Conservation (phyloP, 768 basidiomycete species). For the Phlegmacium glaucopus region DNA sequence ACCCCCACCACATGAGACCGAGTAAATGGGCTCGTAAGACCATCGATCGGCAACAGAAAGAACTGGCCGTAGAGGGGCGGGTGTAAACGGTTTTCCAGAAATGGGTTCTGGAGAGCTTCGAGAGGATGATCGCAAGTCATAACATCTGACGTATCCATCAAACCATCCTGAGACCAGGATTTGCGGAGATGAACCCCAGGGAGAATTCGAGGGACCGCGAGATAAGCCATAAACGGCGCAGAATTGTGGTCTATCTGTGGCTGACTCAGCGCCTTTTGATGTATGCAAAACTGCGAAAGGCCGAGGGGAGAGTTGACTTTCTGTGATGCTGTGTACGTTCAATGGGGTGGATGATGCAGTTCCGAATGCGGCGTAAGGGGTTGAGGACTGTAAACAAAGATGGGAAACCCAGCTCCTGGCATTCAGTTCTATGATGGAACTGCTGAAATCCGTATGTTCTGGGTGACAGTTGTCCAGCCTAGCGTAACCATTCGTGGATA, state of each 20-base stretch:
- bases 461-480: conserved; percentile 9
- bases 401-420: conserved; percentile 62
- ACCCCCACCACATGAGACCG: conserved; percentile 73
- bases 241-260: conserved; percentile 19
- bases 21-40: conserved; percentile 72
- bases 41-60: conserved; percentile 64
- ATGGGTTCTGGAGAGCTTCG: conserved; percentile 7
- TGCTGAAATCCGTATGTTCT: background rate
- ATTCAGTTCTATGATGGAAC: conserved; percentile 38
- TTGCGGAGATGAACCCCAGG: conserved; percentile 69
- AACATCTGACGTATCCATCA: conserved; percentile 68
- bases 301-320: conserved; percentile 35
- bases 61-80: conserved; percentile 49
- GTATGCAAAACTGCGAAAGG: conserved; percentile 51
- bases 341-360: conserved; percentile 59
- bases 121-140: conserved; percentile 65
- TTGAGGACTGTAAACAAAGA: conserved; percentile 47
- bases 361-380: conserved; percentile 68
- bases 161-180: conserved; percentile 81
- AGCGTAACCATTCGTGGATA: conserved; percentile 41
- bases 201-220: conserved; percentile 54
- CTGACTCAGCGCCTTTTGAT: conserved; percentile 17
- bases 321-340: conserved; percentile 49
- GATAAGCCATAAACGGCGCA: conserved; percentile 76
- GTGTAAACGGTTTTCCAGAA: conserved; percentile 7